Base-by-base conservation (phyloP, 2,329 filamentous ascomycete species). In the Claviceps fusiformis region DNA sequence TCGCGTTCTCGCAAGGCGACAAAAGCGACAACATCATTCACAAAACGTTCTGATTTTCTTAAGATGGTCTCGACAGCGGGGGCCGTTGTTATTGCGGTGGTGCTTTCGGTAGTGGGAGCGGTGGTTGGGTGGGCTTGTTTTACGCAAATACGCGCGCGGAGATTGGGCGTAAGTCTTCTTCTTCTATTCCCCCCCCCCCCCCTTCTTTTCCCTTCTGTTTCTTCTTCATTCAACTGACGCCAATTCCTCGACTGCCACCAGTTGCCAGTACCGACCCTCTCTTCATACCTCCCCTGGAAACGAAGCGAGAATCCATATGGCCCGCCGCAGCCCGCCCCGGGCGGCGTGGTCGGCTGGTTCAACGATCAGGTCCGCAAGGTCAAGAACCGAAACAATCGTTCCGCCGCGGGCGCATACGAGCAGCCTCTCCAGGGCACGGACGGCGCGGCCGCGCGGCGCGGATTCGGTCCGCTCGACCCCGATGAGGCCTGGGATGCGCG, bases 401-500 rank as follows among this genome's bases (percentile, higher is more conserved):
- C 80, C 44, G 85, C 86, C 0, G 74, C 78, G 1, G 87, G 86
- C 60, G 84, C 85, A 50, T 90, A 89, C 73, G 87, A 90, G 63
- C 72, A 89, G 62, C 71, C 78, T 5, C 65, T 71, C 7, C 67
- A 68, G 47, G 71, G 68, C 53, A 33, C 46, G 4, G 69, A 27
- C 44, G 44, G 68, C 52, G 68, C 68, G 54, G 71, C 72, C 49
- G 71, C 73, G 55, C 74, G 76, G 54, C 70, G 79, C 54, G 81
- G 81, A 27, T 84, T 86, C 67, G 82, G 83, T 1, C 75, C 82
- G 4, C 77, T 89, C 49, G 89, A 93, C 64, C 87, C 87, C 1
- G 89, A 95, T 66, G 87, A 91, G 64, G 87, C 88, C 2, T 95
- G 89, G 89, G 88, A 93, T 71, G 72, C 87, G 59, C 76, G 87